Evolutionary conservation across 345 rosid genomes (phyloP).

Genomic region (Gossypium longicalyx): DNA sequence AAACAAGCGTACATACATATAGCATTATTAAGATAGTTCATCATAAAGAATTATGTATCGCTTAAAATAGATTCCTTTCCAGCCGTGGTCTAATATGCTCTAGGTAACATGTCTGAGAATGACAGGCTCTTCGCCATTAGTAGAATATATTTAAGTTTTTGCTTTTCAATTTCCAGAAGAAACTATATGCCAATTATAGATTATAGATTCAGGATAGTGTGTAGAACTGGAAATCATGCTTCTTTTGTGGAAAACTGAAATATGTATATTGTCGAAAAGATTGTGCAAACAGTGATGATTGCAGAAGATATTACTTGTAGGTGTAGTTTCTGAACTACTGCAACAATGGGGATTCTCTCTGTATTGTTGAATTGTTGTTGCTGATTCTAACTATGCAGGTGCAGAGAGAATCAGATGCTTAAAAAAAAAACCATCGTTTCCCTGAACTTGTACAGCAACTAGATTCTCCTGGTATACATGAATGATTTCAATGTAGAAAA

Average conservation of each 20-base stretch:
- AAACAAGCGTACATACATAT: not conserved
- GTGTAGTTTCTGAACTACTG: not conserved
- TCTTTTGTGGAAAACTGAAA: not conserved
- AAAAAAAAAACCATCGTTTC: not conserved
- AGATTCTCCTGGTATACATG: not conserved
- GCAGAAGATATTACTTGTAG: not conserved
- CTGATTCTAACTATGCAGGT: not conserved
- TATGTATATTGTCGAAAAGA: not conserved
- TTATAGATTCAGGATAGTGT: not conserved
- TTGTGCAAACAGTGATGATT: not conserved
- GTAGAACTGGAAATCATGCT: not conserved
- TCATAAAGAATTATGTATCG: not conserved
- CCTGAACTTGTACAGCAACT: not conserved
- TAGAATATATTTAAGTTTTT: not conserved
- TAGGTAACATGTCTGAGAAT: not conserved
- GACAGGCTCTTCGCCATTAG: not conserved
- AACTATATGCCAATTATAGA: not conserved
- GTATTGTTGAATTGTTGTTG: not conserved
- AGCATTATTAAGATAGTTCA: not conserved
- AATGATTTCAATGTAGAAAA: conserved; percentile 2
- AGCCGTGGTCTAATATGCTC: not conserved
- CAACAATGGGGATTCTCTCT: not conserved
- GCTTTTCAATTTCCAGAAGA: not conserved
- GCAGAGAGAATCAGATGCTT: not conserved
- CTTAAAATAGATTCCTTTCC: not conserved